These are phyloP conservation scores for Begonia masoniana DNA, from an alignment of 306 rosid genomes.

Conservation along the genomic window DNA sequence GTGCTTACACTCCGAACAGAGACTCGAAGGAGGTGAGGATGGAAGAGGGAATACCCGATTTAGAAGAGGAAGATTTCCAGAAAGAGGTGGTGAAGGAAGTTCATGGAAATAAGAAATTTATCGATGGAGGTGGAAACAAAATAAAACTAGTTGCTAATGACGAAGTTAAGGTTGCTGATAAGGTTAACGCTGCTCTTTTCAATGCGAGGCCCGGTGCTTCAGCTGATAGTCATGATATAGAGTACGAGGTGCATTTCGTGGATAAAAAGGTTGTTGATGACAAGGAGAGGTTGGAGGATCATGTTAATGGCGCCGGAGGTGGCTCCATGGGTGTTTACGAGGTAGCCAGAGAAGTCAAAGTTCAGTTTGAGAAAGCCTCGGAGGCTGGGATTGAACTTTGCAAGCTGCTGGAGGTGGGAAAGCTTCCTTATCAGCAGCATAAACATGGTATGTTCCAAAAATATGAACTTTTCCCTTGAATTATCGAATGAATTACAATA, in stretches of 20 bases:
- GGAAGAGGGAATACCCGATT: conserved; percentile 91
- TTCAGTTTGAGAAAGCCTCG: conserved; percentile 62
- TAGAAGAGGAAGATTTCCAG: conserved; percentile 69
- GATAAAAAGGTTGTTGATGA: conserved; percentile 52
- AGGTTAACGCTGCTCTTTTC: conserved; percentile 16
- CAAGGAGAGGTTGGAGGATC: conserved; percentile 37
- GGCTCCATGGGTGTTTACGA: conserved; percentile 46
- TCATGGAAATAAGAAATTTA: conserved; percentile 42
- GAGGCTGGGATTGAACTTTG: conserved; percentile 61
- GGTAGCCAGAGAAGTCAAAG: conserved; percentile 56
- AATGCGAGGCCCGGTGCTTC: conserved; percentile 28
- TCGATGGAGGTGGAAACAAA: conserved; percentile 19
- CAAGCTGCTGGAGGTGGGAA: conserved; percentile 68
- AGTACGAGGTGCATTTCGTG: conserved; percentile 40
- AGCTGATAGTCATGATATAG: conserved; percentile 24
- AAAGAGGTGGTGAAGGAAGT: conserved; percentile 78
- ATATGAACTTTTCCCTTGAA: not conserved
- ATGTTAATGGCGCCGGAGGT: conserved; percentile 18
- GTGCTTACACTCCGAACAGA: conserved; percentile 52
- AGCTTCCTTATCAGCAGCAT: conserved; percentile 43
- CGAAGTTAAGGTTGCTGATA: conserved; percentile 5
- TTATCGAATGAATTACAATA: not conserved
- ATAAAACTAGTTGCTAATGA: conserved; percentile 12
- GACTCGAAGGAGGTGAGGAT: conserved; percentile 63
- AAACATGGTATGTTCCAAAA: conserved; percentile 29